phyloP scores from a whole-genome alignment of 2,329 filamentous ascomycete genomes.

The Nemania sp. region DNA sequence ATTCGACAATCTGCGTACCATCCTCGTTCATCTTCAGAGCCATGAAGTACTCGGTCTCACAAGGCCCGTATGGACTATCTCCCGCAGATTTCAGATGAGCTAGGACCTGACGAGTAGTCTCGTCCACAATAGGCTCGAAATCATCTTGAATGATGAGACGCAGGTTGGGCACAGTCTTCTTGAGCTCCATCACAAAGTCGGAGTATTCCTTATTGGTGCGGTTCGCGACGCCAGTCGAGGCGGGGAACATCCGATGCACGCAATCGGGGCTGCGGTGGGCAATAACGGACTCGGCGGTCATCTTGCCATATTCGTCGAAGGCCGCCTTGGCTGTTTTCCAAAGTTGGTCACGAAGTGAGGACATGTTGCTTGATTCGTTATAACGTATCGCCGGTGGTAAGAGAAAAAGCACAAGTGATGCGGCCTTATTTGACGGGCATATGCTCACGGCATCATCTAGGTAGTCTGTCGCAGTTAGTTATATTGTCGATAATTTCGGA shows the following conservation, averaged over 20 bases:
- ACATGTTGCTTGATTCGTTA: slow-evolving; percentile 5
- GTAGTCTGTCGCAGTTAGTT: neutral
- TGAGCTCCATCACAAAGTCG: slow-evolving; percentile 32
- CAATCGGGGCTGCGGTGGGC: slow-evolving; percentile 30
- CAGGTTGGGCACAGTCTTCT: slow-evolving; percentile 26
- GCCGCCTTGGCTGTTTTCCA: slow-evolving; percentile 30
- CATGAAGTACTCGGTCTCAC: slow-evolving; percentile 30
- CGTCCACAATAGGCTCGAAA: slow-evolving; percentile 28
- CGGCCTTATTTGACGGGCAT: neutral
- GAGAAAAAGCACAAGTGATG: neutral
- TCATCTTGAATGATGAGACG: slow-evolving; percentile 28
- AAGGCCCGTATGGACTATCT: slow-evolving; percentile 23
- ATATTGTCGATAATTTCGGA: neutral
- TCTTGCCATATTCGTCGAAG: slow-evolving; percentile 27
- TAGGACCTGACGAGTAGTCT: slow-evolving; percentile 22
- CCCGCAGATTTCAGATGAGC: slow-evolving; percentile 26
- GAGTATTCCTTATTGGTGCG: slow-evolving; percentile 31
- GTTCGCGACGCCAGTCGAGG: slow-evolving; percentile 19
- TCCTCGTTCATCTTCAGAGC: slow-evolving; percentile 31
- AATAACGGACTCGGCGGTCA: slow-evolving; percentile 30
- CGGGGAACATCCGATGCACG: slow-evolving; percentile 29
- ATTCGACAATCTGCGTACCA: slow-evolving; percentile 28
- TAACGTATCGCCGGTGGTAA: neutral
- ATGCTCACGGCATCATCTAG: neutral
- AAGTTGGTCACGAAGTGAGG: slow-evolving; percentile 25